Percentiles rank a stretch among this genome's conserved stretches.
These are phyloP conservation scores for Talaromyces adpressus DNA, from an alignment of 495 filamentous ascomycete genomes.

Conservation along the genomic window DNA sequence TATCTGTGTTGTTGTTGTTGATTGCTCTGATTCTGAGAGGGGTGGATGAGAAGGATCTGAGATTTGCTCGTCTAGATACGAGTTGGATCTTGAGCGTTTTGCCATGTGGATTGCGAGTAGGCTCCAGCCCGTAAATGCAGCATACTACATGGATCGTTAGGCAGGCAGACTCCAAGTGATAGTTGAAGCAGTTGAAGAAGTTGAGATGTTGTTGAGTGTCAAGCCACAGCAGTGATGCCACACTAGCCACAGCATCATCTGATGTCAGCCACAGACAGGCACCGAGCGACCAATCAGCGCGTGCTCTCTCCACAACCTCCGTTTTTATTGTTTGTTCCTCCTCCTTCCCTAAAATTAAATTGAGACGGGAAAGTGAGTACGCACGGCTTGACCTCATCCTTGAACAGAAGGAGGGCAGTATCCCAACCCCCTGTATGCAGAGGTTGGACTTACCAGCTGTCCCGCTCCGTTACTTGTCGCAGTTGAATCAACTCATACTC, in stretches of 20 bases:
- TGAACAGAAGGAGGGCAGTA: background rate
- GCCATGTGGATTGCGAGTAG: slow-evolving; percentile 31
- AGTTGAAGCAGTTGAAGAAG: background rate
- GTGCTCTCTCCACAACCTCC: background rate
- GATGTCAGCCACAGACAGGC: background rate
- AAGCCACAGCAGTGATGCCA: background rate
- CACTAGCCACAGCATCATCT: slow-evolving; percentile 3
- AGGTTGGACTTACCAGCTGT: background rate
- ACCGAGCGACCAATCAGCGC: background rate
- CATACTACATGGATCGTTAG: background rate
- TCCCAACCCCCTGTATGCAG: background rate
- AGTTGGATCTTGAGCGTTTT: slow-evolving; percentile 53
- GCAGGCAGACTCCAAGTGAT: background rate
- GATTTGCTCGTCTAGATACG: slow-evolving; percentile 11
- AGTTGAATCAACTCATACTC: background rate
- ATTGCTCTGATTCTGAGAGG: background rate
- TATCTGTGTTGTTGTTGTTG: background rate
- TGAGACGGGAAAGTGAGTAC: background rate
- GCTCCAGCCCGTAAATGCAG: background rate
- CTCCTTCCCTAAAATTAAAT: background rate
- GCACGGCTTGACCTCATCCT: background rate
- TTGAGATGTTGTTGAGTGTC: background rate
- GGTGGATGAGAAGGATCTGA: background rate
- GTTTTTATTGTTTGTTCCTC: background rate
- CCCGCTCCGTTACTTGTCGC: background rate